Percentiles rank a stretch among this genome's conserved stretches.
phyloP scores from a whole-genome alignment of 805 yeast genomes.

The Huiozyma naganishii region DNA sequence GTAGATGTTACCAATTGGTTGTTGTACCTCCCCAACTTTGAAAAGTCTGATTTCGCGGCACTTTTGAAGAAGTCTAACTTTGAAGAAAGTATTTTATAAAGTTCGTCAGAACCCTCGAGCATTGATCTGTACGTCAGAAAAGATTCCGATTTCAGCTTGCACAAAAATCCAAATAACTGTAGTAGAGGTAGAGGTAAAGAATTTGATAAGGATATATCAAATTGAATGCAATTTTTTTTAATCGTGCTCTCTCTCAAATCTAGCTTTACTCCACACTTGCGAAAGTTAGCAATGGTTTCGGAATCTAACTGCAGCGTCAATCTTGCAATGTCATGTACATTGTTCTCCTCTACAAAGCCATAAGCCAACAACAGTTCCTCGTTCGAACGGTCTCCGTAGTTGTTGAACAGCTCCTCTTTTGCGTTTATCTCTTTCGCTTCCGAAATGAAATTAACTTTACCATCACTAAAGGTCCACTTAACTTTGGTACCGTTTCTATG shows the following conservation, averaged over 20 bases:
- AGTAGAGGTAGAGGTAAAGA: constrained; percentile 37
- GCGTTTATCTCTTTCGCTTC: constrained; percentile 6
- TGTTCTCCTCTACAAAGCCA: constrained; percentile 58
- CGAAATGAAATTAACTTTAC: constrained; percentile 35
- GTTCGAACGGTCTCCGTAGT: constrained; percentile 82
- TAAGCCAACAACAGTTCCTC: constrained; percentile 74
- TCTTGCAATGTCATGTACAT: constrained; percentile 47
- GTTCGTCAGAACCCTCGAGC: constrained; percentile 49
- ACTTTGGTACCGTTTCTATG: constrained; percentile 55
- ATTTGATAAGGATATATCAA: constrained; percentile 26
- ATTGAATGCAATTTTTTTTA: constrained; percentile 30
- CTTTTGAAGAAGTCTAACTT: constrained; percentile 35
- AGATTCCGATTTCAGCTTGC: constrained; percentile 39
- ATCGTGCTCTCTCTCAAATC: constrained; percentile 30
- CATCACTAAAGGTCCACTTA: constrained; percentile 40
- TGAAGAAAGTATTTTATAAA: constrained; percentile 40
- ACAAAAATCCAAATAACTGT: constrained; percentile 44
- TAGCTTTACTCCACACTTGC: constrained; percentile 30
- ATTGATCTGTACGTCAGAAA: constrained; percentile 41
- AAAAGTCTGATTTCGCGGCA: constrained; percentile 18
- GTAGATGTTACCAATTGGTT: constrained; percentile 18
- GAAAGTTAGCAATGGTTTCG: constrained; percentile 22
- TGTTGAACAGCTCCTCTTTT: constrained; percentile 53
- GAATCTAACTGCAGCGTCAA: constrained; percentile 46
- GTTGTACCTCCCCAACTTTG: constrained; percentile 13